Evolutionary conservation across 495 filamentous ascomycete genomes (phyloP), one percentile per base, ranked within the genome.

Genomic region (Aspergillus biplanus): DNA sequence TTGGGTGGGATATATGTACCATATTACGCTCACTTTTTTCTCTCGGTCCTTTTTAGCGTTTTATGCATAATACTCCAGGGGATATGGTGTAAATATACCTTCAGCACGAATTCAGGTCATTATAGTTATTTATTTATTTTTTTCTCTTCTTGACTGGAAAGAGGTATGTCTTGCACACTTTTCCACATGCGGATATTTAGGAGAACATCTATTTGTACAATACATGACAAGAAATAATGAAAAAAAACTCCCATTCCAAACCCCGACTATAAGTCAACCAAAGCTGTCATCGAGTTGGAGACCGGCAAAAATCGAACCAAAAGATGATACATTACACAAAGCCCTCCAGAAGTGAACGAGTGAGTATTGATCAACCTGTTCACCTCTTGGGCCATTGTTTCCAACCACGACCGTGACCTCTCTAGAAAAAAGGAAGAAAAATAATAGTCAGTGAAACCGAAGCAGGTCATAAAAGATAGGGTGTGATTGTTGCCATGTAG

Each of bases 341-440:
- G 58, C 66, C 35, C 62, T 44, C 61, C 35, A 35, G 59, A 54
- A 52, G 48, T 64, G 56, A 50, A 56, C 58, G 55, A 59, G 39
- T 65, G 60, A 53, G 54, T 61, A 65, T 27, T 27, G 21, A 63
- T 54, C 32, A 67, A 66, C 31, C 12, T 58, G 18, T 71, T 76
- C 71, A 79, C 72, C 78, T 70, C 73, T 73, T 92, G 68, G 95
- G 95, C 85, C 86, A 99, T 73, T 92, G 91, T 78, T 88, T 92
- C 95, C 93, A 97, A 56, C 90, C 91, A 75, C 87, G 82, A 69
- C 90, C 92, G 75, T 93, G 90, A 70, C 93, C 93, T 78, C 86
- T 82, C 91, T 96, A 75, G 72, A 66, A 37, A 32, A 54, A 16
- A 56, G 9, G 34, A 44, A 31, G 12, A 52, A 11, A n/a, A 31